Evolutionary conservation across 495 filamentous ascomycete genomes (phyloP), one percentile per base, ranked within the genome.

Genomic region (Lasiosphaeria ovina): DNA sequence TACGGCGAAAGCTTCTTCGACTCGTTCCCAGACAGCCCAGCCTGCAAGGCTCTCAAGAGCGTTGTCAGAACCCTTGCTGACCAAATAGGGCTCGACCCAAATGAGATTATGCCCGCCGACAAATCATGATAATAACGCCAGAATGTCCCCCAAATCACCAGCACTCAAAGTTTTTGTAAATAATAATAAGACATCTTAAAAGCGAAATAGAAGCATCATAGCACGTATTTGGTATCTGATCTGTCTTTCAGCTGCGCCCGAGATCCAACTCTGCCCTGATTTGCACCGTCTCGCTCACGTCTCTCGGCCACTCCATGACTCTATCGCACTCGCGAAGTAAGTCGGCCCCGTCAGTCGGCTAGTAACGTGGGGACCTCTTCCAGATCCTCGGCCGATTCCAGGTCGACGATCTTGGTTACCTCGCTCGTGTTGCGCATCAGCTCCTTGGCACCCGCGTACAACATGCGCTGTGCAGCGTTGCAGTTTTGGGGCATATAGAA

Each of bases 1-100:
- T 97, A 89, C 74, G 94, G 94, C 1, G 95, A 98, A 82, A 97
- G 92, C 71, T 98, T 97, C 74, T 90, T 98, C 65, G 92, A 98
- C 59, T 83, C 84, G 48, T 98, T 89, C 72, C 90, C 93, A 0
- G 93, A 98, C 62, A 96, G 90, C 64, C 93, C 93, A 34, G 92
- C 93, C 3, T 92, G 89, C 65, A 77, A 77, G 60, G 91, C 91
- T 3, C 81, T 97, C 36, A 86, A 83, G 75, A 75, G 74, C 35
- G 91, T 97, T 33, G 93, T 97, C 5, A 83, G 79, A 49, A 83
- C 81, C 32, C 76, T 96, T 45, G 85, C 82, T 36, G 74, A 77
- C 58, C 77, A 87, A 60, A 81, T 93, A 58, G 88, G 89, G 1
- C 64, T 85, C 35, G 73, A 81, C 38, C 62, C 68, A 44, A 35